Evolutionary conservation across 129 eudicot genomes (phyloP).

Genomic region (Flaveria bidentis): DNA sequence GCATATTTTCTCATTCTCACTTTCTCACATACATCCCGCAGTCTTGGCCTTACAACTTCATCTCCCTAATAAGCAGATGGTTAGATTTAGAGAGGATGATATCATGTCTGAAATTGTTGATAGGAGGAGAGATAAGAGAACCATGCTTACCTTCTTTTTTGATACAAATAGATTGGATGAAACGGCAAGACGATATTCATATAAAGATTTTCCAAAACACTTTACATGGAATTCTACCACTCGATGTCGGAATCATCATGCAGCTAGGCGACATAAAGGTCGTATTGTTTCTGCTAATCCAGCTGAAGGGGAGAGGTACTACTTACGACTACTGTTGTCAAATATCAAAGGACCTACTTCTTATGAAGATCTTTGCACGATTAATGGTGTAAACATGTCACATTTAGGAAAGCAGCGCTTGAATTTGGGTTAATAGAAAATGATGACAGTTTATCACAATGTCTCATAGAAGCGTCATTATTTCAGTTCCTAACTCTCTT

Average conservation of each 20-base stretch:
- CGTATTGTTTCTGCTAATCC: not conserved
- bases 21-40: conserved; percentile 21
- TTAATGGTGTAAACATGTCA: not conserved
- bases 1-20: conserved; percentile 8
- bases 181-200: not conserved
- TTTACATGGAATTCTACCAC: conserved; percentile 16
- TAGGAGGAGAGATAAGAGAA: not conserved
- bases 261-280: conserved; percentile 3
- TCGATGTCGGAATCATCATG: not conserved
- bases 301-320: too few species aligned
- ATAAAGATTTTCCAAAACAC: conserved; percentile 24
- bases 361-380: not conserved
- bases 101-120: not conserved
- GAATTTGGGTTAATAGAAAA: conserved; percentile 16
- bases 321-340: conserved; percentile 7
- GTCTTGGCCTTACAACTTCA: too few species aligned
- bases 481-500: conserved; percentile 20
- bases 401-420: conserved; percentile 12
- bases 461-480: conserved; percentile 17
- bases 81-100: conserved; percentile 1
- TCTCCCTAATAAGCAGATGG: not conserved
- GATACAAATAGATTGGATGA: not conserved
- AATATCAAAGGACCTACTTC: conserved; percentile 28
- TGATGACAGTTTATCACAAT: not conserved
- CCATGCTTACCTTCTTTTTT: conserved; percentile 26